Evolutionary conservation across 371 early-diverging fungal genomes (phyloP), one percentile per base, ranked within the genome.

Genomic region (Zopfochytrium polystomum): DNA sequence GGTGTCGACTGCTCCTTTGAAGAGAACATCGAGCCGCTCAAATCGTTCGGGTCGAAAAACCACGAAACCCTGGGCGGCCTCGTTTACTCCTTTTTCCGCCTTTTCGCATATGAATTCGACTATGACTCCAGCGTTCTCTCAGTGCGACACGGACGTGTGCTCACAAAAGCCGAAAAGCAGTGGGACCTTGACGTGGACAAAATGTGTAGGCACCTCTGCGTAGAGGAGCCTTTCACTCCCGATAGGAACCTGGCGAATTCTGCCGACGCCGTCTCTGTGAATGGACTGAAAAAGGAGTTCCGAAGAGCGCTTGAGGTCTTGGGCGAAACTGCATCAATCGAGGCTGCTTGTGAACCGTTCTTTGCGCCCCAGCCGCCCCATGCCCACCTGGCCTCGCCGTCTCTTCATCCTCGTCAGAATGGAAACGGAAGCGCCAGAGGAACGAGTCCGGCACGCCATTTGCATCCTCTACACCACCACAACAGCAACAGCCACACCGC

Each of bases 181-280:
- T 95, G 95, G 95, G 77, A 87, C 57, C 45, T 70, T 2, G 84
- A 70, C 45, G 79, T 74, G 49, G 82, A 66, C 61, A 83, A 80
- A 1, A 52, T 62, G 49, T 83, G 80, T 54, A 70, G 81, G 53
- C 75, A 86, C 38, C 73, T 93, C 20, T 90, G 93, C 67, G 83
- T 93, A n/a, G 94, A 95, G 65, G 93, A 93, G 66, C 93, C 93
- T 1, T 90, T 95, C 65, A 85, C 87, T 61, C 82, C 85, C 0
- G 73, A 81, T 42, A 79, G 93, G 38, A 95, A 95, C 60, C 76
- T 95, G 2, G 93, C 91, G 0, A 93, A 95, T 62, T 88, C 90
- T 15, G 92, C 92, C 0, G 92, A 93, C 71, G 79, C 72, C 32
- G 73, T 80, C 0, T 84, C 89, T 13, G 87, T 92, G 0, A 75